These are phyloP conservation scores for Chrysanthemum seticuspe DNA, from an alignment of 129 eudicot species.

Conservation along the genomic window DNA sequence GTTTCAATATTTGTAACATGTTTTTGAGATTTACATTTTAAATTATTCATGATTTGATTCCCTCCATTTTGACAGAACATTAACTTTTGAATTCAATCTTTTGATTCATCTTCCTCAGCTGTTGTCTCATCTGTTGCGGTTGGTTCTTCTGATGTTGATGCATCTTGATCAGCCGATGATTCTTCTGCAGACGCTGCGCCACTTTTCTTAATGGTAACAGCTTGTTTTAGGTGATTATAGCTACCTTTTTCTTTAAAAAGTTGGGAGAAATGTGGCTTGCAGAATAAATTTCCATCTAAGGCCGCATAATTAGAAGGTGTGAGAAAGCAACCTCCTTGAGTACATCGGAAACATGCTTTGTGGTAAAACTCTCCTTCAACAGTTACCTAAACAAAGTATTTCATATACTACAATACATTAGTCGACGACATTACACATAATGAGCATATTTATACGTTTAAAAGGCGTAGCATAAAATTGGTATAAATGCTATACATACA, in stretches of 20 bases:
- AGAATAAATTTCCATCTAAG: slow-evolving; percentile 69
- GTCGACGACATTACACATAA: not conserved
- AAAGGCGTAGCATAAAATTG: too few species aligned
- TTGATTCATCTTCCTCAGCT: slow-evolving; percentile 15
- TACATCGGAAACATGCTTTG: slow-evolving; percentile 70
- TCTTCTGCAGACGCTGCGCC: slow-evolving; percentile 9
- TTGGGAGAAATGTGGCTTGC: slow-evolving; percentile 90
- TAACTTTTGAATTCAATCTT: slow-evolving; percentile 4
- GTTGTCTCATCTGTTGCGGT: not conserved
- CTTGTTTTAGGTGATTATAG: slow-evolving; percentile 58
- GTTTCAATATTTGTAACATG: slow-evolving; percentile 2
- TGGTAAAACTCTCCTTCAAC: slow-evolving; percentile 83
- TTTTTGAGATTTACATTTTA: not conserved
- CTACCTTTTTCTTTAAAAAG: slow-evolving; percentile 88
- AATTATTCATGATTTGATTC: not conserved
- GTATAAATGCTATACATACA: too few species aligned
- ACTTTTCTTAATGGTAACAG: slow-evolving; percentile 42
- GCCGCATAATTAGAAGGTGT: slow-evolving; percentile 80
- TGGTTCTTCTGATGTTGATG: not conserved
- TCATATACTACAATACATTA: not conserved
- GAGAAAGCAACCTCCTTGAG: slow-evolving; percentile 70
- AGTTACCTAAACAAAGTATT: slow-evolving; percentile 41
- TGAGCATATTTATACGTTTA: not conserved
- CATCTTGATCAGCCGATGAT: not conserved
- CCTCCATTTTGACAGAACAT: not conserved